Percentiles rank a stretch among this genome's conserved stretches.
Conservation (phyloP, 2,329 filamentous ascomycete species). For the Tolypocladium inflatum region DNA sequence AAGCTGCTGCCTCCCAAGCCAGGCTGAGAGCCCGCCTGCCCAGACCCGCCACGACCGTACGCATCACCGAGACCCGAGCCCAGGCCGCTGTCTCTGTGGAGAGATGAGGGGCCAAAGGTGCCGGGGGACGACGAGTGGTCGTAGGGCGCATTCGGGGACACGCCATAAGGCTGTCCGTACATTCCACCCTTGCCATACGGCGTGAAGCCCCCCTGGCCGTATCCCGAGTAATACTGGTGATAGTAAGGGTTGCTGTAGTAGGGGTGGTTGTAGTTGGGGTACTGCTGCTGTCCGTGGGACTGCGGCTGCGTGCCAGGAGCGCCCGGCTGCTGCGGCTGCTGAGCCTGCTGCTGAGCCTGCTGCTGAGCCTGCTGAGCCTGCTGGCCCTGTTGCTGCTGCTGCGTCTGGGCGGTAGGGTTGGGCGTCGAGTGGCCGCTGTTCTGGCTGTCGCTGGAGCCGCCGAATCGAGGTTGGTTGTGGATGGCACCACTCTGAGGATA, state of each 20-base stretch:
- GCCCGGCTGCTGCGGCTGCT: constrained; percentile 32
- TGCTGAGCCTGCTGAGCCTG: constrained; percentile 30
- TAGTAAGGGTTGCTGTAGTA: constrained; percentile 58
- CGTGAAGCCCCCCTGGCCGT: constrained; percentile 41
- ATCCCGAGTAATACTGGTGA: constrained; percentile 48
- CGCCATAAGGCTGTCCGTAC: constrained; percentile 48
- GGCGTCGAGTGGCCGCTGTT: constrained; percentile 88
- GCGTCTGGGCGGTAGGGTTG: constrained; percentile 58
- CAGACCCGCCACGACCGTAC: constrained; percentile 41
- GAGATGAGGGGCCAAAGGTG: constrained; percentile 43
- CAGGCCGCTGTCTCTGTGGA: constrained; percentile 41
- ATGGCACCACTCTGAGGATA: constrained; percentile 62
- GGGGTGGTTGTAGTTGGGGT: constrained; percentile 44
- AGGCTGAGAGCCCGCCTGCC: constrained; percentile 39
- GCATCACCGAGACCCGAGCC: constrained; percentile 40
- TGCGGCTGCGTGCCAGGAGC: constrained; percentile 35
- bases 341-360: constrained; percentile 21
- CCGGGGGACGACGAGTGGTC: constrained; percentile 46
- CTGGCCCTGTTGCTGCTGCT: constrained; percentile 27
- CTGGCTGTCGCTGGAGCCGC: constrained; percentile 56
- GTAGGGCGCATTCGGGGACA: constrained; percentile 47
- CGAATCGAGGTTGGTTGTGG: constrained; percentile 50
- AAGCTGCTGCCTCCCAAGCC: constrained; percentile 42
- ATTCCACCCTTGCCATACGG: constrained; percentile 46
- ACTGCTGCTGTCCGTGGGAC: constrained; percentile 36